These are phyloP conservation scores for Saturnispora quitensis DNA, from an alignment of 805 yeast genomes.

Conservation along the genomic window DNA sequence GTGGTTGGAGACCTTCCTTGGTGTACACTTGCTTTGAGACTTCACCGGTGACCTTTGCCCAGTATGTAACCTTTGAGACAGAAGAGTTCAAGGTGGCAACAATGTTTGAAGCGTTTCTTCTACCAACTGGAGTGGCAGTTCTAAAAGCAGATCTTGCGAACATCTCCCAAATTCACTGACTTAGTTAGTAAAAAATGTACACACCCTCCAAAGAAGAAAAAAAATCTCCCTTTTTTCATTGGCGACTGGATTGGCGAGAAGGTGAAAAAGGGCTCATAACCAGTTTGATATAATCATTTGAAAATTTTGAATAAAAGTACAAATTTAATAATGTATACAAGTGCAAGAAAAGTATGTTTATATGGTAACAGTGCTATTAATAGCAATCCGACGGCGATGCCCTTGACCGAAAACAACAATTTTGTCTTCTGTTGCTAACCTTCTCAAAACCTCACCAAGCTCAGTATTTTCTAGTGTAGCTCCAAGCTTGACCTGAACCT, in stretches of 20 bases:
- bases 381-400: constrained; percentile 49
- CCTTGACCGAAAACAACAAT: constrained; percentile 65
- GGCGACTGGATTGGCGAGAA: neutral
- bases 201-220: neutral
- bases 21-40: constrained; percentile 68
- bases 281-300: neutral
- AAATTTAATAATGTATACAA: neutral
- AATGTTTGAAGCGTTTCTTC: constrained; percentile 33
- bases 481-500: constrained; percentile 57
- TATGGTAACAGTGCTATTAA: constrained; percentile 13
- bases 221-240: neutral
- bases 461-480: constrained; percentile 63
- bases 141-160: constrained; percentile 28
- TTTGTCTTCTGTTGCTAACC: constrained; percentile 64
- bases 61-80: constrained; percentile 61
- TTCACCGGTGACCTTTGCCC: constrained; percentile 53
- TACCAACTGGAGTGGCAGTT: constrained; percentile 22
- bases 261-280: constrained; percentile 1
- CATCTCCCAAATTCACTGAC: constrained; percentile 14
- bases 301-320: constrained; percentile 1
- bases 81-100: constrained; percentile 18
- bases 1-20: constrained; percentile 92
- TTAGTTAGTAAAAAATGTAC: neutral
- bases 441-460: constrained; percentile 54
- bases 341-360: neutral